phyloP scores from a whole-genome alignment of 169 alveolate species.

The Sarcocystis neurona region DNA sequence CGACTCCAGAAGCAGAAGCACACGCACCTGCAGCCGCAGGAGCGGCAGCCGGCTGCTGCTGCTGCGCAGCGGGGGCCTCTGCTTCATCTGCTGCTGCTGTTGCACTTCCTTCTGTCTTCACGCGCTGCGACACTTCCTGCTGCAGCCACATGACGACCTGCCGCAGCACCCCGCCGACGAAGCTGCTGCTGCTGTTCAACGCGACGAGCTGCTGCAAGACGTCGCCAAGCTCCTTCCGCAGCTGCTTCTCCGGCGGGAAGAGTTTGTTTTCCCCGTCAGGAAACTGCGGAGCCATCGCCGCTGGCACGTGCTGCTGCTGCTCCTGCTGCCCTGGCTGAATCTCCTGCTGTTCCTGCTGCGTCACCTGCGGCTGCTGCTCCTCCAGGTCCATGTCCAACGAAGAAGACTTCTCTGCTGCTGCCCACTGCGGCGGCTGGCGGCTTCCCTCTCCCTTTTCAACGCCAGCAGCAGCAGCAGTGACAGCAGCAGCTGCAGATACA shows the following conservation, averaged over 20 bases:
- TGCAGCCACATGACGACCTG: neutral
- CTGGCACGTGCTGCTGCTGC: neutral
- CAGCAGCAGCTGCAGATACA: too few species aligned
- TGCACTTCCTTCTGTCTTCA: too few species aligned
- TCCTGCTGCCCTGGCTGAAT: neutral
- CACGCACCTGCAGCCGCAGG: neutral
- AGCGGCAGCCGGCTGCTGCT: neutral
- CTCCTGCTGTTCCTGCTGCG: neutral
- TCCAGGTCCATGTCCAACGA: neutral
- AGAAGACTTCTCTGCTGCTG: neutral
- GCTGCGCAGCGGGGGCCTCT: neutral
- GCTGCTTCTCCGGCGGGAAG: neutral
- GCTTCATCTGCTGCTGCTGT: too few species aligned
- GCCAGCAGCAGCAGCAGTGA: neutral
- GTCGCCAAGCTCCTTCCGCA: neutral
- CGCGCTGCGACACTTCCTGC: neutral
- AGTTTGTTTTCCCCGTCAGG: neutral
- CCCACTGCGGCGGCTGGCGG: neutral
- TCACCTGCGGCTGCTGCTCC: neutral
- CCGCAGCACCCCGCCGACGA: neutral
- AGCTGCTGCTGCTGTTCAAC: neutral
- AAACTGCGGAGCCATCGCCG: too few species aligned
- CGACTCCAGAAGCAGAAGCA: neutral
- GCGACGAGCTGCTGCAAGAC: neutral
- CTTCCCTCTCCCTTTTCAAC: neutral